Percentiles rank a stretch among this genome's conserved stretches.
These are phyloP conservation scores for Kwoniella pini DNA, from an alignment of 768 basidiomycete species.

Conservation along the genomic window DNA sequence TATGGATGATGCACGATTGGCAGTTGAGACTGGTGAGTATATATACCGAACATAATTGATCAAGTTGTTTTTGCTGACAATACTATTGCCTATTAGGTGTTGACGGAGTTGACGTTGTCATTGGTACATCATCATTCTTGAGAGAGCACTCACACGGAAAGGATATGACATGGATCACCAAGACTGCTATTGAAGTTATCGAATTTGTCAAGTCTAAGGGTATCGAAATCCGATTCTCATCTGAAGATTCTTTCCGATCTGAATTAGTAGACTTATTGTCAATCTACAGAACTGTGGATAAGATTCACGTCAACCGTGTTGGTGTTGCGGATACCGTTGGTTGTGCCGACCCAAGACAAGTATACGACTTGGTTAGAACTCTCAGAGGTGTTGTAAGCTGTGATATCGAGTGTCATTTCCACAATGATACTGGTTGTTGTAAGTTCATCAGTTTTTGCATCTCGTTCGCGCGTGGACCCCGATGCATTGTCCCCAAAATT, in stretches of 20 bases:
- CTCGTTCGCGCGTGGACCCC: too few relatives aligned
- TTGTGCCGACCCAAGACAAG: constrained; percentile 97
- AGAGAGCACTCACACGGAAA: constrained; percentile 99
- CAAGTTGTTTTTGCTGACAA: too few relatives aligned
- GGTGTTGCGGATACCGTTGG: constrained; percentile 99
- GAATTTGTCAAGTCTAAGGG: constrained; percentile 99
- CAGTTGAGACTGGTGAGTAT: constrained; percentile 86
- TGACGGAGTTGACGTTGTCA: constrained; percentile 98
- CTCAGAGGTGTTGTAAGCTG: constrained; percentile 93
- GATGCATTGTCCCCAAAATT: too few relatives aligned
- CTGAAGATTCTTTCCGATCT: constrained; percentile 99
- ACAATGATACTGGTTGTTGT: constrained; percentile 91
- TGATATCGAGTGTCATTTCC: constrained; percentile 97
- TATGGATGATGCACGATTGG: constrained; percentile 98
- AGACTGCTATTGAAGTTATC: constrained; percentile 95
- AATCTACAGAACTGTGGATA: constrained; percentile 99
- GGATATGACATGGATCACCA: constrained; percentile 99
- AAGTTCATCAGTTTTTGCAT: constrained; percentile 58
- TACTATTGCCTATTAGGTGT: constrained; percentile 69
- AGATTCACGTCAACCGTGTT: constrained; percentile 97
- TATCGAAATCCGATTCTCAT: constrained; percentile 99
- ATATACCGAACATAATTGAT: not conserved
- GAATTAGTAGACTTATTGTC: constrained; percentile 97
- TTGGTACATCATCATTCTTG: constrained; percentile 97
- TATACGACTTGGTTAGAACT: constrained; percentile 96